Evolutionary conservation across 352 stramenopile genomes (phyloP).

Genomic region (Hyaloperonospora brassicae): DNA sequence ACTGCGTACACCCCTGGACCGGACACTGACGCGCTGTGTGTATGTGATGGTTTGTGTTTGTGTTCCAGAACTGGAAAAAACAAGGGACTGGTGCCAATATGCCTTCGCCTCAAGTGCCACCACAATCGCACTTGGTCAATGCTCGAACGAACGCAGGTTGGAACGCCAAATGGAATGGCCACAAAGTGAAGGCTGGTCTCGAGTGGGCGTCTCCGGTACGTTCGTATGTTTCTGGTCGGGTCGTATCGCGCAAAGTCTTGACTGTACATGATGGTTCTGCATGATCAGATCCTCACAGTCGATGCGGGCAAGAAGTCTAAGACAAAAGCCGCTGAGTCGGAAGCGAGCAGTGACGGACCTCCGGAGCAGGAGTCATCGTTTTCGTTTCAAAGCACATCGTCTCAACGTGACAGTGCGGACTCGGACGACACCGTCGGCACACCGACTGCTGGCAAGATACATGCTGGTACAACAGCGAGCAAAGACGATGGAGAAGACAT

Average conservation of each 20-base stretch:
- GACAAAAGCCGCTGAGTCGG: neutral
- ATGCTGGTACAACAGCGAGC: constrained; percentile 3
- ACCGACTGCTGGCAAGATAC: constrained; percentile 2
- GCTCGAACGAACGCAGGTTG: constrained; percentile 62
- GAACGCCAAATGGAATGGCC: constrained; percentile 58
- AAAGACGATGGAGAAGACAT: constrained; percentile 17
- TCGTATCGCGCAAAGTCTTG: neutral
- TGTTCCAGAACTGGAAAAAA: constrained; percentile 46
- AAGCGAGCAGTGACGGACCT: neutral
- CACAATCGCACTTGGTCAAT: constrained; percentile 80
- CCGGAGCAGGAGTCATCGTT: constrained; percentile 6
- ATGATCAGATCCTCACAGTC: constrained; percentile 34
- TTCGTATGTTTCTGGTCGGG: constrained; percentile 1
- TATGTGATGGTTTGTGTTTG: no score
- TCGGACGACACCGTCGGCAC: constrained; percentile 10
- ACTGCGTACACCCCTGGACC: neutral
- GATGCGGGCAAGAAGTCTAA: constrained; percentile 4
- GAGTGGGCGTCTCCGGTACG: constrained; percentile 61
- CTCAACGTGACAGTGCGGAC: constrained; percentile 14
- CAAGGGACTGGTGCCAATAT: constrained; percentile 40
- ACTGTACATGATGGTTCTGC: neutral
- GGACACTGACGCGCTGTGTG: neutral
- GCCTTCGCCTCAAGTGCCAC: constrained; percentile 52
- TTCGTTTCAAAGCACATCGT: constrained; percentile 5
- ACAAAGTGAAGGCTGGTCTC: constrained; percentile 45